Percentiles rank a stretch among this genome's conserved stretches.
Evolutionary conservation across 768 basidiomycete species (phyloP).

Genomic region (Mycena venus): DNA sequence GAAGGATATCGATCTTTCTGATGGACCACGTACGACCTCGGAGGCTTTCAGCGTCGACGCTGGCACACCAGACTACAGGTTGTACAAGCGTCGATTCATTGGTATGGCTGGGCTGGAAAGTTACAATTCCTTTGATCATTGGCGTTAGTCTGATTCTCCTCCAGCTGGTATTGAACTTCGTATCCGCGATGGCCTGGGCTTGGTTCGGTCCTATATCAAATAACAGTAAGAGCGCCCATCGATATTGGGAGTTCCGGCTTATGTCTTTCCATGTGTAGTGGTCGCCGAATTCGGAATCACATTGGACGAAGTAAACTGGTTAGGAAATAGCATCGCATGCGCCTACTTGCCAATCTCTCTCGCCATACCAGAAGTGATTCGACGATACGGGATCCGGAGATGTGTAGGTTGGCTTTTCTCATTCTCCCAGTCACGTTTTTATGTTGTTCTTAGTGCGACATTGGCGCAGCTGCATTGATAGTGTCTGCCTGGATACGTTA

Average conservation of each 20-base stretch:
- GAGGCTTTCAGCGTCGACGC: slow-evolving; percentile 23
- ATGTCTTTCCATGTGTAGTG: slow-evolving; percentile 54
- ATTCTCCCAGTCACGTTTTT: neutral
- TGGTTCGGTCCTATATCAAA: slow-evolving; percentile 91
- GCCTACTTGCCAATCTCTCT: slow-evolving; percentile 75
- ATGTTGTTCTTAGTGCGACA: slow-evolving; percentile 63
- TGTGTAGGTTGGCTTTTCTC: slow-evolving; percentile 60
- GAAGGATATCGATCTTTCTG: too few relatives aligned
- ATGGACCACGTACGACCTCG: too few relatives aligned
- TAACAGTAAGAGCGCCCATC: slow-evolving; percentile 58
- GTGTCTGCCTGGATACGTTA: slow-evolving; percentile 86
- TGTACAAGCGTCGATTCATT: slow-evolving; percentile 79
- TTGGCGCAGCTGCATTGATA: slow-evolving; percentile 68
- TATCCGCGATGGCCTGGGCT: slow-evolving; percentile 76
- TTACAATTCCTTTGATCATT: neutral
- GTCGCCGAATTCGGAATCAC: slow-evolving; percentile 75
- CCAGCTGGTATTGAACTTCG: slow-evolving; percentile 73
- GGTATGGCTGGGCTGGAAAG: slow-evolving; percentile 75
- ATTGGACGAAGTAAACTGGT: slow-evolving; percentile 84
- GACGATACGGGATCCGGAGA: slow-evolving; percentile 70
- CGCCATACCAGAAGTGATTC: slow-evolving; percentile 69
- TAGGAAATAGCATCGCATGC: slow-evolving; percentile 77
- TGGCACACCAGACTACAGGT: slow-evolving; percentile 57
- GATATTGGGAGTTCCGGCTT: neutral
- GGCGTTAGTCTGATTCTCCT: neutral